Conservation (phyloP, 768 basidiomycete species). For the Mycena venus region DNA sequence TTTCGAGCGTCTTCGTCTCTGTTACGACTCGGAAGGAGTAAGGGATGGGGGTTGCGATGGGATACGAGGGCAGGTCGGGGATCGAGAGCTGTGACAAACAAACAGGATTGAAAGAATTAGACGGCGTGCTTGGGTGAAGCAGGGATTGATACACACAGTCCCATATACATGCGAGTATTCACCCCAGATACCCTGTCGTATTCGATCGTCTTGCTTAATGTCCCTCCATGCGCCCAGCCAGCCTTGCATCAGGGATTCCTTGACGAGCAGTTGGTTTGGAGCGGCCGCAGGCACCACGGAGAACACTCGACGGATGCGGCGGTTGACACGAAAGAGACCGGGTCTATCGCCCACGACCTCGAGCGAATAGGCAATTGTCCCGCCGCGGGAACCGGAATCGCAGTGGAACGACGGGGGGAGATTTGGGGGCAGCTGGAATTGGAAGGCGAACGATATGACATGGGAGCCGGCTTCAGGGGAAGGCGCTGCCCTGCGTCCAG, state of each 20-base stretch:
- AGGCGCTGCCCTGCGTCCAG: conserved; percentile 5
- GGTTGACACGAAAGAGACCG: conserved; percentile 13
- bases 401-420: conserved; percentile 20
- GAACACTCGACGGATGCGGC: conserved; percentile 15
- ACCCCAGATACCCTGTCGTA: conserved; percentile 20
- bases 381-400: background rate
- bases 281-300: conserved; percentile 9
- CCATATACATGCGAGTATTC: conserved; percentile 9
- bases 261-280: background rate
- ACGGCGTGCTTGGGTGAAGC: background rate
- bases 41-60: conserved; percentile 19
- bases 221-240: conserved; percentile 8
- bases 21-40: conserved; percentile 16
- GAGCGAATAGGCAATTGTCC: conserved; percentile 14
- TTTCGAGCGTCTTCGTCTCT: conserved; percentile 10
- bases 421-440: conserved; percentile 4
- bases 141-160: background rate
- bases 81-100: background rate
- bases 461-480: conserved; percentile 3
- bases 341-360: conserved; percentile 23
- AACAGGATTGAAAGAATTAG: background rate
- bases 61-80: conserved; percentile 13
- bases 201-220: background rate
- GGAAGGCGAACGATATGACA: conserved; percentile 15
- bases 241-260: conserved; percentile 16